Evolutionary conservation across 2,329 filamentous ascomycete species (phyloP), one percentile per base, ranked within the genome.

Genomic region (Penicillium sp.): DNA sequence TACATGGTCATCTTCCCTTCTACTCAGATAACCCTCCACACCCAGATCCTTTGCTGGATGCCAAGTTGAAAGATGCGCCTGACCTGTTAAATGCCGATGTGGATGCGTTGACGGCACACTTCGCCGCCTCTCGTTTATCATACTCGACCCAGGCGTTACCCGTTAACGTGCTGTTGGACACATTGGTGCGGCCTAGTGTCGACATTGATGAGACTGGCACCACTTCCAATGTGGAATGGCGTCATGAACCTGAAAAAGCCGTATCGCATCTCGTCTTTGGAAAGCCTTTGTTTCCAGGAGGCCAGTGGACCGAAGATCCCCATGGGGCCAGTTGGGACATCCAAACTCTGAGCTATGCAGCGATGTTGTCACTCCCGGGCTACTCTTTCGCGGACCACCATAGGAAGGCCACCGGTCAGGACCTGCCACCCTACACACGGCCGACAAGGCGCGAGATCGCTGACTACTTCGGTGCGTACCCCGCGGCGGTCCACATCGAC

Each of bases 141-240:
- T 85, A 85, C 69, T 85, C 82, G 36, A 83, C 80, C 0, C 82
- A 85, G 59, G 81, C 82, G 3, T 72, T 85, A 2, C 82, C 82
- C 0, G 72, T 85, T 49, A 85, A 85, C 59, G 81, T 81, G 12
- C 73, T 85, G 16, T 71, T 85, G 7, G 83, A 85, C 58, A 83
- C 82, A 1, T 71, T 85, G 5, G 69, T 85, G 15, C 76, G 81
- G 4, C 83, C 82, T 6, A 79, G 82, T 57, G 79, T 81, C 9
- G 83, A 85, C 54, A 81, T 80, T 0, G 80, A 84, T 52, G 74
- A 81, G 52, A 75, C 78, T 12, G 75, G 71, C 34, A 65, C 75
- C 15, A 71, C 68, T 21, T 78, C 80, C 2, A 81, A 81, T 60
- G 63, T 85, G 5, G 71, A 78, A 59, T 85, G 83, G 83, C 70